Base-by-base conservation (phyloP, 306 rosid species). In the Acacia confusa region DNA sequence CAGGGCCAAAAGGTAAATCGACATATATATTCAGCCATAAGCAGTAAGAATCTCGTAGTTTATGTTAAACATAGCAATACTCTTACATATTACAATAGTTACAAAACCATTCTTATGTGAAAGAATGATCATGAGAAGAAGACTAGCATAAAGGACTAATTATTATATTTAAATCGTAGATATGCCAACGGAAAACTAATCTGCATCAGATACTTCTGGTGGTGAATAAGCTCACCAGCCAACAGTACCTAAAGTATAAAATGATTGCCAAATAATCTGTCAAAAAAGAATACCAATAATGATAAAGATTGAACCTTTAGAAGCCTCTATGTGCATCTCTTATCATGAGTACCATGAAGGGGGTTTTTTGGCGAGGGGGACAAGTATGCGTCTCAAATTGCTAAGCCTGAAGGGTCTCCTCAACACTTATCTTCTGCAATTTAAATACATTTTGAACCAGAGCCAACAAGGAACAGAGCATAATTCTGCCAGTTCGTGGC, bases 281-380 rank as follows among this genome's bases (percentile, higher is more conserved):
- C 0, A 25, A 22, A 25, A 60, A 24, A 60, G 24, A 11, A 57
- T 57, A 12, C 34, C 25, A 24, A 25, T 6, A 65, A 65, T 65
- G 40, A 17, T 15, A n/a, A 57, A 57, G 22, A 65, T 32, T 65
- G 44, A 34, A 65, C 70, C 65, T 64, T 70, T 67, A 57, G 79
- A 80, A 65, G 83, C 86, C 47, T 50, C 70, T 70, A 55, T 71
- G 38, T 76, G 83, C 83, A 84, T 76, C 85, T 72, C 84, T 77
- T 74, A 79, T 45, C 85, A 38, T 38, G 82, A 82, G 63, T 55
- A 65, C 57, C 83, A 60, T 75, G 61, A 27, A 77, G n/a, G 72
- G 13, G 7, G 70, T 60, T 30, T 28, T 28, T 28, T 28, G 32
- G 1, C 0, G 27, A 65, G 53, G 52, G 57, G 74, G 50, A 70